These are phyloP conservation scores for Vigna radiata DNA, from an alignment of 306 rosid species.

Conservation along the genomic window DNA sequence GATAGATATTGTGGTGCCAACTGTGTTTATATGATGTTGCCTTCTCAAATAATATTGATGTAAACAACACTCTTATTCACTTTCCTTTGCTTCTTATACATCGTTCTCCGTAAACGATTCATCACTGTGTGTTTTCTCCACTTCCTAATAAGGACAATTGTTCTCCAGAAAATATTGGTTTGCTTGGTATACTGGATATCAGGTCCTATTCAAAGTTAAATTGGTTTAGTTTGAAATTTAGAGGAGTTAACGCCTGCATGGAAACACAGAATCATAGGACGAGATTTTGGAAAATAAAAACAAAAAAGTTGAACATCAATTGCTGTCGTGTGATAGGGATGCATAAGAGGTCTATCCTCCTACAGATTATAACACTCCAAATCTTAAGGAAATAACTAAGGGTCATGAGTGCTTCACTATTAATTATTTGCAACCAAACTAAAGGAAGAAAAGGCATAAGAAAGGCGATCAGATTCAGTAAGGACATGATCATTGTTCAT, in stretches of 20 bases:
- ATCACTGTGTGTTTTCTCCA: background rate
- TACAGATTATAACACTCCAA: background rate
- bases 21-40: background rate
- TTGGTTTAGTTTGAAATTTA: background rate
- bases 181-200: background rate
- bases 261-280: background rate
- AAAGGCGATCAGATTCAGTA: slow-evolving; percentile 5
- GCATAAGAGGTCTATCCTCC: slow-evolving; percentile 1
- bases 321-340: background rate
- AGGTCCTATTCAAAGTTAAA: background rate
- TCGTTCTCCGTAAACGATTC: background rate
- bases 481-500: background rate
- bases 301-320: background rate
- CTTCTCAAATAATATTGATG: slow-evolving; percentile 1
- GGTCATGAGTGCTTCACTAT: slow-evolving; percentile 3
- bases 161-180: background rate
- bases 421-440: slow-evolving; percentile 32
- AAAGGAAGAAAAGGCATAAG: background rate
- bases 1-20: background rate
- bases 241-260: too few relatives aligned
- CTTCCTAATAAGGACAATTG: background rate
- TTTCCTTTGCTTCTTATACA: background rate
- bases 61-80: background rate
- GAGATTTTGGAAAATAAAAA: background rate
- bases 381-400: slow-evolving; percentile 1